Percentiles rank a stretch among this genome's conserved stretches.
Evolutionary conservation across 257 asterid genomes (phyloP).

Genomic region (Mitragyna speciosa): DNA sequence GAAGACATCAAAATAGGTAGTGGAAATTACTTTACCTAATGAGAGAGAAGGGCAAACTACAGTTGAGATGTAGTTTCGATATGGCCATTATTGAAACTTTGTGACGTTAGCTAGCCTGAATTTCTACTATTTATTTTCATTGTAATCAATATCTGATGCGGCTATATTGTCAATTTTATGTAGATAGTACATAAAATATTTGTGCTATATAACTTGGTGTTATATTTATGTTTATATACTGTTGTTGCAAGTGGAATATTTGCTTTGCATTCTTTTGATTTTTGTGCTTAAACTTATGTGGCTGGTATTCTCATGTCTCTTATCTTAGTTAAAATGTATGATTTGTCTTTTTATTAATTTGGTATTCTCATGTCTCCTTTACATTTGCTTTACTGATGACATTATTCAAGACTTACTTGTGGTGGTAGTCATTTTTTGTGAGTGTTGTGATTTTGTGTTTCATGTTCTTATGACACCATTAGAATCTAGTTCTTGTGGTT

Average conservation of each 20-base stretch:
- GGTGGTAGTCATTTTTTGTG: no score
- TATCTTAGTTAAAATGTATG: neutral
- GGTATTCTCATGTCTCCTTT: no score
- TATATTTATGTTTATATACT: neutral
- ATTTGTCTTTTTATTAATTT: no score
- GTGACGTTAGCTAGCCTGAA: neutral
- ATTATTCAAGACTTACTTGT: no score
- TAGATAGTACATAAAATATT: neutral
- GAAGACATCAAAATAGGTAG: neutral
- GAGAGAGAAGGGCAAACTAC: no score
- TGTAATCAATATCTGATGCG: no score
- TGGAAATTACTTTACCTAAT: neutral
- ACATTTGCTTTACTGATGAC: no score
- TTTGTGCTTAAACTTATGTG: neutral
- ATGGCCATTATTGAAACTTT: no score
- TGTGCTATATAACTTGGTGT: neutral
- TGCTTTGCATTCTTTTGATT: neutral
- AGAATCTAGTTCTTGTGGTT: no score
- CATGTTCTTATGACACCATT: no score
- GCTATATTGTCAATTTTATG: no score
- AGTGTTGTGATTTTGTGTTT: no score
- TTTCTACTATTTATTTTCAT: neutral
- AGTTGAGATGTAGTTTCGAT: neutral
- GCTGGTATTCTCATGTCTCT: neutral
- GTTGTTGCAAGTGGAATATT: neutral